These are phyloP conservation scores for Diaporthe sp. DNA, from an alignment of 2,329 filamentous ascomycete species.

Conservation along the genomic window DNA sequence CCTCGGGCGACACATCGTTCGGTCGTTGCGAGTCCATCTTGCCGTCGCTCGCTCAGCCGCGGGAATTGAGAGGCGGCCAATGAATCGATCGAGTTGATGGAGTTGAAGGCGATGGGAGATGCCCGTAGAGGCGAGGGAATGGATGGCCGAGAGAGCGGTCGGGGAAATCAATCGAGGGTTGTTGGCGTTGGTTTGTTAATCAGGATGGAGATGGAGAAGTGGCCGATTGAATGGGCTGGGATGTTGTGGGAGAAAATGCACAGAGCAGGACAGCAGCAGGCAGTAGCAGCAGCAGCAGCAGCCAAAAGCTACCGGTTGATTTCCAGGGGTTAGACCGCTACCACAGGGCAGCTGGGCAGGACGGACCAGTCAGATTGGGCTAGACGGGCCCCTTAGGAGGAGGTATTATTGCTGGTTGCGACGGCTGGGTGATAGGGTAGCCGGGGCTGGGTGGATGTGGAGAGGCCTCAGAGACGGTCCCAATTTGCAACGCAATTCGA, in stretches of 20 bases:
- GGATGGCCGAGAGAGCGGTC: slow-evolving; percentile 36
- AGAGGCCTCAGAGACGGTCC: slow-evolving; percentile 35
- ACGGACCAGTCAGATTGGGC: slow-evolving; percentile 39
- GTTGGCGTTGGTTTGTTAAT: slow-evolving; percentile 34
- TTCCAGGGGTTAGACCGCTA: slow-evolving; percentile 40
- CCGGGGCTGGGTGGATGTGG: slow-evolving; percentile 30
- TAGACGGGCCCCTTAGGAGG: slow-evolving; percentile 37
- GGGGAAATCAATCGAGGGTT: slow-evolving; percentile 35
- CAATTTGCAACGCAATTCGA: slow-evolving; percentile 34
- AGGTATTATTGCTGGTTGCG: slow-evolving; percentile 38
- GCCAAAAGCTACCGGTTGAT: slow-evolving; percentile 33
- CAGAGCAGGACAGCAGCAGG: slow-evolving; percentile 37
- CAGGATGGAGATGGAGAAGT: slow-evolving; percentile 37
- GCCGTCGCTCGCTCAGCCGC: slow-evolving; percentile 40
- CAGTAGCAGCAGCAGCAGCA: slow-evolving; percentile 27
- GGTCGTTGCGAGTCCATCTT: slow-evolving; percentile 69
- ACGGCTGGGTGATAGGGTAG: slow-evolving; percentile 34
- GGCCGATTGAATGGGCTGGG: slow-evolving; percentile 39
- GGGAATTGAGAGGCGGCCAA: slow-evolving; percentile 38
- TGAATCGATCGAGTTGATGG: slow-evolving; percentile 37
- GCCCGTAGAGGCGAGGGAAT: slow-evolving; percentile 30
- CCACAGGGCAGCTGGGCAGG: slow-evolving; percentile 33
- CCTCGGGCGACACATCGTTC: slow-evolving; percentile 77
- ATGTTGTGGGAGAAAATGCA: slow-evolving; percentile 40
- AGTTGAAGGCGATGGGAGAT: slow-evolving; percentile 14